phyloP scores from a whole-genome alignment of 495 filamentous ascomycete genomes.

The Penicillium parvum region DNA sequence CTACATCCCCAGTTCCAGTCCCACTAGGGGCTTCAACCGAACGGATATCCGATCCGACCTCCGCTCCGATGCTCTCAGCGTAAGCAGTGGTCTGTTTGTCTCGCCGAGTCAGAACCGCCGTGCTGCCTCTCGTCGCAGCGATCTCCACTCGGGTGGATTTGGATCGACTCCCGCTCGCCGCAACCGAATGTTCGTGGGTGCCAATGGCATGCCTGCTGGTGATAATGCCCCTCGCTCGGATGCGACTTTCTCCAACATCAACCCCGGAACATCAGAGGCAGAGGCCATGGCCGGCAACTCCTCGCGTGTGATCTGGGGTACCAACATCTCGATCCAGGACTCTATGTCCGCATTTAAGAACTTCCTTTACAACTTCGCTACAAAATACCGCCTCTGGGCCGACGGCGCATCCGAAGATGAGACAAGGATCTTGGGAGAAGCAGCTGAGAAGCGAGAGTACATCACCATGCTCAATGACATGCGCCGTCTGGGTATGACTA shows the following conservation, averaged over 20 bases:
- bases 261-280: conserved; percentile 87
- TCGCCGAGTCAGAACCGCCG: conserved; percentile 52
- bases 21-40: conserved; percentile 46
- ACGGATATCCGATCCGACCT: conserved; percentile 48
- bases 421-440: conserved; percentile 56
- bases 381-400: conserved; percentile 87
- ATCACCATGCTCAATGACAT: conserved; percentile 84
- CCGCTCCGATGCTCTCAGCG: conserved; percentile 62
- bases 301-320: conserved; percentile 90
- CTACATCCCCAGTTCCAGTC: conserved; percentile 84
- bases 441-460: conserved; percentile 67
- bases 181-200: conserved; percentile 74
- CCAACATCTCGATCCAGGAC: conserved; percentile 89
- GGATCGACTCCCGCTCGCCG: conserved; percentile 60
- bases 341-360: conserved; percentile 82
- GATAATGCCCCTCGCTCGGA: conserved; percentile 59
- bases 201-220: conserved; percentile 66
- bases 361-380: conserved; percentile 83
- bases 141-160: conserved; percentile 74
- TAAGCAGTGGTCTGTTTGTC: conserved; percentile 84
- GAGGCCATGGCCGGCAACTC: conserved; percentile 77
- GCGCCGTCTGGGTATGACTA: conserved; percentile 74
- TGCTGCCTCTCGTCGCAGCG: conserved; percentile 58
- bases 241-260: conserved; percentile 81
- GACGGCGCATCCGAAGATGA: conserved; percentile 77